phyloP scores from a whole-genome alignment of 2,329 filamentous ascomycete species.

The Aplosporella prunicola region DNA sequence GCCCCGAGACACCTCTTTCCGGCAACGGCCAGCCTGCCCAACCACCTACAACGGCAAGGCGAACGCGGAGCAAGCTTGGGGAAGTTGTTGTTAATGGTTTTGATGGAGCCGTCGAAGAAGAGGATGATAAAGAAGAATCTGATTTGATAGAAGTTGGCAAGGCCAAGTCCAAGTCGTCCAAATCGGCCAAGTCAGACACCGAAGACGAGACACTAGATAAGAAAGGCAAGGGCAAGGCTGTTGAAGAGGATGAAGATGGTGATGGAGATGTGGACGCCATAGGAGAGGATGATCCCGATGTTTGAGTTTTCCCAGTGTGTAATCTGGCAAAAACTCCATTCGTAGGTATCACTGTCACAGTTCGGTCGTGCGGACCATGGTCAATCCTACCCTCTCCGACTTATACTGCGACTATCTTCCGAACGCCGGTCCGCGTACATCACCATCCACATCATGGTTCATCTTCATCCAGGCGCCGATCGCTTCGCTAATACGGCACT shows the following conservation, averaged over 20 bases:
- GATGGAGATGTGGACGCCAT: constrained; percentile 13
- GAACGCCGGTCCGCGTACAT: too few relatives aligned
- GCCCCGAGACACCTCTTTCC: constrained; percentile 19
- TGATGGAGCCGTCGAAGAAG: constrained; percentile 4
- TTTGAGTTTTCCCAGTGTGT: too few relatives aligned
- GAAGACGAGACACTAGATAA: too few relatives aligned
- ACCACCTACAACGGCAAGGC: constrained; percentile 21
- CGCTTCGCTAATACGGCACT: too few relatives aligned
- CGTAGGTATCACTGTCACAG: too few relatives aligned
- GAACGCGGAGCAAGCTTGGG: constrained; percentile 36
- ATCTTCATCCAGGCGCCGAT: too few relatives aligned
- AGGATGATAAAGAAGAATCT: constrained; percentile 16
- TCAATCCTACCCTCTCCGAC: too few relatives aligned
- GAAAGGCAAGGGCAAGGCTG: constrained; percentile 21
- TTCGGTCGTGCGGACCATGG: too few relatives aligned
- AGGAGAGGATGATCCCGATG: constrained; percentile 10
- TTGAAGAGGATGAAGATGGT: constrained; percentile 23
- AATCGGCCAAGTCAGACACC: too few relatives aligned
- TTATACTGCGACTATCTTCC: too few relatives aligned
- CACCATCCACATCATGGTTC: too few relatives aligned
- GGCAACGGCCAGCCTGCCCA: constrained; percentile 24
- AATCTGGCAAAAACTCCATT: too few relatives aligned
- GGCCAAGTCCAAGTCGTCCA: constrained; percentile 10
- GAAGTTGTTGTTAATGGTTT: constrained; percentile 29
- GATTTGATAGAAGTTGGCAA: constrained; percentile 15